Conservation (phyloP, 1,284 basidiomycete species). For the Ustilago tritici region DNA sequence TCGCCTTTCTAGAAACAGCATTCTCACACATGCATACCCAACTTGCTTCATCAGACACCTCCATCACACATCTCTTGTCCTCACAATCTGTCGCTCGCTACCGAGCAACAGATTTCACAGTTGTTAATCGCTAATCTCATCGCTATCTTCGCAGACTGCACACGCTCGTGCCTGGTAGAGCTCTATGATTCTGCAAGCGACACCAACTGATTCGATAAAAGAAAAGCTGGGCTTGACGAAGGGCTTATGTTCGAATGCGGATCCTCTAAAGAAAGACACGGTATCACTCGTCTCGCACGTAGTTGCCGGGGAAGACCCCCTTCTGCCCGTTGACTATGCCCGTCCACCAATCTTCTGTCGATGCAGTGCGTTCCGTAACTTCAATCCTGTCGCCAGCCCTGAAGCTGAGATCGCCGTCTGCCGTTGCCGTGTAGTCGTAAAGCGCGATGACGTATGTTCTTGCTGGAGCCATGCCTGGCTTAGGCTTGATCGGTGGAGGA, state of each 20-base stretch:
- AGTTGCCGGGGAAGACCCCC: conserved; percentile 89
- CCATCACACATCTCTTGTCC: not conserved
- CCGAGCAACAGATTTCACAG: not conserved
- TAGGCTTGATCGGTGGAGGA: conserved; percentile 84
- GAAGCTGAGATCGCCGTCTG: conserved; percentile 91
- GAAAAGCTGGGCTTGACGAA: not conserved
- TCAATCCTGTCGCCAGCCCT: conserved; percentile 92
- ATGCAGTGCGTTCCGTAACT: conserved; percentile 85
- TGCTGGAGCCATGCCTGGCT: conserved; percentile 75
- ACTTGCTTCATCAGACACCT: not conserved
- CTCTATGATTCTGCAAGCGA: not conserved
- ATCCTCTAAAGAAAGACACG: not conserved
- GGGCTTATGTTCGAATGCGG: not conserved
- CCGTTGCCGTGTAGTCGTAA: conserved; percentile 87
- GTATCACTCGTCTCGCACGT: conserved; percentile 50
- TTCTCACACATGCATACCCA: not conserved
- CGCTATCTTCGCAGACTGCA: not conserved
- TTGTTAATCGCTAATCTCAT: not conserved
- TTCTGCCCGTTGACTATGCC: conserved; percentile 84
- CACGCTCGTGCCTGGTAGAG: not conserved
- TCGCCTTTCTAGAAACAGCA: conserved; percentile 9
- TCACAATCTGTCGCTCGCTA: not conserved
- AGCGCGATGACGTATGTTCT: conserved; percentile 87
- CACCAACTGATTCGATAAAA: not conserved
- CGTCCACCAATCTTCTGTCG: conserved; percentile 98